Evolutionary conservation across 1,139 yeast genomes (phyloP).

Genomic region (Candida sp.): DNA sequence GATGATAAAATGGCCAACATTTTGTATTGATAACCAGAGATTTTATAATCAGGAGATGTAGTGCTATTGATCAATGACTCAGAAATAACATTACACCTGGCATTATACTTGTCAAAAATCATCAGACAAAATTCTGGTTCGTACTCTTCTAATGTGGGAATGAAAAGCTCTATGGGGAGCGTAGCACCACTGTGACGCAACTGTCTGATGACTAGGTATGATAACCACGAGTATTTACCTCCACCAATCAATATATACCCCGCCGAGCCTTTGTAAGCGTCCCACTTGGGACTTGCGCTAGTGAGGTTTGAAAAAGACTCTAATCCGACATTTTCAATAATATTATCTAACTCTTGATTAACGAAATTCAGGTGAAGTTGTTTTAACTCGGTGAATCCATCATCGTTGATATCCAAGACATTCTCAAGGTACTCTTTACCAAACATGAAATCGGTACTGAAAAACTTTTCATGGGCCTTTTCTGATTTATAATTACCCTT

Average conservation of each 20-base stretch:
- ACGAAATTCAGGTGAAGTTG: constrained; percentile 31
- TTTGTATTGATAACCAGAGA: constrained; percentile 62
- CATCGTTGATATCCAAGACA: constrained; percentile 34
- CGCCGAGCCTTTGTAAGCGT: constrained; percentile 25
- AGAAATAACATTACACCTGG: constrained; percentile 51
- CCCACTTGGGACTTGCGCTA: constrained; percentile 35
- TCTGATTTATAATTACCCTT: constrained; percentile 31
- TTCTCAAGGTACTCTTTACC: constrained; percentile 36
- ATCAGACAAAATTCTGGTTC: constrained; percentile 52
- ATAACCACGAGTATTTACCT: constrained; percentile 42
- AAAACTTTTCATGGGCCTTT: constrained; percentile 30
- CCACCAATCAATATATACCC: constrained; percentile 48
- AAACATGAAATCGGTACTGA: constrained; percentile 25
- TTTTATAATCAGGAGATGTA: constrained; percentile 21
- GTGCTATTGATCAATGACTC: constrained; percentile 21
- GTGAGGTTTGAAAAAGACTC: constrained; percentile 39
- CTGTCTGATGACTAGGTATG: constrained; percentile 41
- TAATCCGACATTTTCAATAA: constrained; percentile 26
- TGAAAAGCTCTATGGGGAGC: constrained; percentile 44
- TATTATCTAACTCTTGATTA: constrained; percentile 24
- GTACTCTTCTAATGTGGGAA: constrained; percentile 49
- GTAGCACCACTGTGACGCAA: constrained; percentile 36
- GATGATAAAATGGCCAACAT: constrained; percentile 59
- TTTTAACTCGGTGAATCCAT: constrained; percentile 26
- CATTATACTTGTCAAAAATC: constrained; percentile 48